Evolutionary conservation across 164 flowering plant species (phyloP), one percentile per base, ranked within the genome.

Genomic region (Piper betle): DNA sequence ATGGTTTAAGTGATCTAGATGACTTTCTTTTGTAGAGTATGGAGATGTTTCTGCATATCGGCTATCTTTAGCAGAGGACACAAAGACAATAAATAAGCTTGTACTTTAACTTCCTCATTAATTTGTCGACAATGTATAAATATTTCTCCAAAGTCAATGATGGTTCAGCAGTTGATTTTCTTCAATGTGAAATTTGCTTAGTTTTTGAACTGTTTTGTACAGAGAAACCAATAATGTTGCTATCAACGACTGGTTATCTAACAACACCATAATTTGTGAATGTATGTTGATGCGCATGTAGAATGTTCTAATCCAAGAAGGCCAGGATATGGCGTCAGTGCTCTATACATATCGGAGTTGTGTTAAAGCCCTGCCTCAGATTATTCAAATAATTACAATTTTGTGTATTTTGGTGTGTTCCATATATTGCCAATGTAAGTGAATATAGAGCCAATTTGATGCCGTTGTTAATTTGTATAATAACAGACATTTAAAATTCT

Each of bases 331-430:
- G 99, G 70, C 88, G 39, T 88, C 99, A n/a, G 89, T 93, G 68
- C 92, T 93, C 20, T 93, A 93, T 66, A 84, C 99, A 61, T 93
- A 93, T 78, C 80, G 99, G 42, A 93, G 99, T 66, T 93, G 99
- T 70, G 95, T 90, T 64, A 93, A 93, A 82, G 99, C 99, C 15
- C 95, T 93, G 68, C 99, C 99, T 67, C 99, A 93, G 97, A 97
- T 88, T 57, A 66, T 68, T 64, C 62, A 58, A 13, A 48, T 66
- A 39, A 12, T 6, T 55, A 60, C 53, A 46, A 25, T 19, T 20
- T 3, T 18, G 38, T 12, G 38, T 20, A 17, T 39, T 20, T 55
- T 39, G 33, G 3, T 46, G 12, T 10, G 10, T 46, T 46, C 10
- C 50, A 46, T 46, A 25, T 25, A 25, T 25, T 25, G 33, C 33